These are phyloP conservation scores for Cucurbitaria berberidis DNA, from an alignment of 2,329 filamentous ascomycete species.

Conservation along the genomic window DNA sequence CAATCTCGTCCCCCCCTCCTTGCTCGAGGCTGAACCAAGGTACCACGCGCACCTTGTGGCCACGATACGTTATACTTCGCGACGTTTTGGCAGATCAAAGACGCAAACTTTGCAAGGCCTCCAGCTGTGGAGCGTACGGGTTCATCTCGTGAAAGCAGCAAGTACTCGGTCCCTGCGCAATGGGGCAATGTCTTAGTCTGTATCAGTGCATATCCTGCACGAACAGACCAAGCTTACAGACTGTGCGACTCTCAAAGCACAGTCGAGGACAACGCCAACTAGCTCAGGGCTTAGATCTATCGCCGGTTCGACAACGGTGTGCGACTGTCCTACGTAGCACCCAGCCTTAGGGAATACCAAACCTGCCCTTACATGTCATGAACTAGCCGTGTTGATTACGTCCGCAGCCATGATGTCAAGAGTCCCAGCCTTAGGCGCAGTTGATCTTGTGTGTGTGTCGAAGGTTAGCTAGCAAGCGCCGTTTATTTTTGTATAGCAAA, in stretches of 20 bases:
- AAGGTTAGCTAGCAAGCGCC: conserved; percentile 9
- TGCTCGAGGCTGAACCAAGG: conserved; percentile 16
- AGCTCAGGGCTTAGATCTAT: conserved; percentile 1
- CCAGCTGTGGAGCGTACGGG: conserved; percentile 1
- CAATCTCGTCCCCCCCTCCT: conserved; percentile 2
- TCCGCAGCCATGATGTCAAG: conserved; percentile 13
- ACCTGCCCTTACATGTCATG: conserved; percentile 9
- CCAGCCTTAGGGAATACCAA: conserved; percentile 7
- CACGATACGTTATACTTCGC: conserved; percentile 1
- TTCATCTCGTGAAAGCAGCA: neutral
- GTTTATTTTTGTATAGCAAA: conserved; percentile 27
- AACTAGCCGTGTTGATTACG: conserved; percentile 8
- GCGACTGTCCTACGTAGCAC: conserved; percentile 14
- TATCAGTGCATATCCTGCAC: conserved; percentile 1
- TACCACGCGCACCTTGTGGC: conserved; percentile 2
- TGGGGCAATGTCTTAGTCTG: conserved; percentile 6
- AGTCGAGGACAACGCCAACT: neutral
- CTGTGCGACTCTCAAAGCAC: conserved; percentile 2
- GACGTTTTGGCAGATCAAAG: neutral
- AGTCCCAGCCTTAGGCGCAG: conserved; percentile 13
- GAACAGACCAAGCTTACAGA: conserved; percentile 4
- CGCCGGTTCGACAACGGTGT: conserved; percentile 8
- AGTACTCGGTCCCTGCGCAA: neutral
- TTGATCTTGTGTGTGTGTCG: conserved; percentile 1
- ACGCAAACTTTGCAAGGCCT: conserved; percentile 1